These are phyloP conservation scores for Aspergillus quadricinctus DNA, from an alignment of 2,329 filamentous ascomycete species.

Conservation along the genomic window DNA sequence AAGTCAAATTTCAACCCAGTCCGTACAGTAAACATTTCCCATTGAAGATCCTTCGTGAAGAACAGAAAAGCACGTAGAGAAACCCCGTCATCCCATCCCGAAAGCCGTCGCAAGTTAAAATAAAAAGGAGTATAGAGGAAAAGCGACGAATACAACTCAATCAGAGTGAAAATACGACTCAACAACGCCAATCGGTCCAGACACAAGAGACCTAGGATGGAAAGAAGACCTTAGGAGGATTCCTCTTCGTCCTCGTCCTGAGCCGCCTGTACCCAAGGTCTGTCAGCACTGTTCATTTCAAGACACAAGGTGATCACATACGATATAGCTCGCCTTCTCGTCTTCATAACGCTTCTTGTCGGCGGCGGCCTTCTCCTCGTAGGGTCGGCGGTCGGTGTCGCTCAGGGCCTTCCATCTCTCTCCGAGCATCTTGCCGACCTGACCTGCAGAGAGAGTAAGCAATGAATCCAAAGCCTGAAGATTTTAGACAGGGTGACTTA, in stretches of 20 bases:
- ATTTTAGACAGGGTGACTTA: conserved; percentile 39
- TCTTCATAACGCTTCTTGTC: conserved; percentile 99
- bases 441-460: conserved; percentile 51
- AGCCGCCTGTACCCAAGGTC: conserved; percentile 44
- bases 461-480: background rate
- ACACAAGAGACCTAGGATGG: conserved; percentile 20
- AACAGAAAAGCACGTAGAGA: conserved; percentile 26
- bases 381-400: conserved; percentile 88
- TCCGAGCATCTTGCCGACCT: conserved; percentile 96
- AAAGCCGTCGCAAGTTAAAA: conserved; percentile 25
- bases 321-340: conserved; percentile 91
- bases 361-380: conserved; percentile 90
- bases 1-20: conserved; percentile 27
- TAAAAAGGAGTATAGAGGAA: conserved; percentile 25
- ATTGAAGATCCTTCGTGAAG: conserved; percentile 28
- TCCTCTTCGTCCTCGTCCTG: conserved; percentile 54
- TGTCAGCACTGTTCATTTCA: conserved; percentile 4
- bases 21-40: conserved; percentile 27
- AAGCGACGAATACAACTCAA: conserved; percentile 27
- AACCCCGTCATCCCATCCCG: conserved; percentile 32
- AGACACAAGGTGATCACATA: conserved; percentile 45
- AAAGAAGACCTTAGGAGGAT: conserved; percentile 28
- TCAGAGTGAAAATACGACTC: conserved; percentile 30
- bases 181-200: conserved; percentile 31
- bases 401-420: conserved; percentile 97